Percentiles rank a stretch among this genome's conserved stretches.
These are phyloP conservation scores for Wickerhamomyces pijperi DNA, from an alignment of 805 yeast genomes.

Conservation along the genomic window DNA sequence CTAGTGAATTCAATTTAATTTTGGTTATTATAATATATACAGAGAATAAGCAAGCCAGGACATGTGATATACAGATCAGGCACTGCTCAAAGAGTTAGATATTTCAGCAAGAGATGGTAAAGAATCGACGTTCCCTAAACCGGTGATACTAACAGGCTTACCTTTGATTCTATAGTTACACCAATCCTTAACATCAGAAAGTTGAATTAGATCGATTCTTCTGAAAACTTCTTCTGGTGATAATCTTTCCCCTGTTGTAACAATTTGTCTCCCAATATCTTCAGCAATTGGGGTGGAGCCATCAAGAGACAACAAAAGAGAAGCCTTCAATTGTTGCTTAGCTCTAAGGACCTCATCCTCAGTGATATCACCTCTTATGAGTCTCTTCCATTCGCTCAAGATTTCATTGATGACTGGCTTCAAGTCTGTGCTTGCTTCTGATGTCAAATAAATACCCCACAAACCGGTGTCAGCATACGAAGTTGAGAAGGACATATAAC, in stretches of 20 bases:
- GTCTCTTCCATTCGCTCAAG: constrained; percentile 79
- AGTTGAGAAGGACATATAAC: constrained; percentile 93
- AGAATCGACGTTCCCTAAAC: constrained; percentile 68
- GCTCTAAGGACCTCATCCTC: constrained; percentile 88
- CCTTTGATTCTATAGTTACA: constrained; percentile 70
- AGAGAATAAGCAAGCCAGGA: too few species aligned
- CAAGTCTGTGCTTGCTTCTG: constrained; percentile 52
- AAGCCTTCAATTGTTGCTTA: constrained; percentile 89
- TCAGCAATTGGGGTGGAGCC: constrained; percentile 95
- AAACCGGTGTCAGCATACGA: constrained; percentile 95
- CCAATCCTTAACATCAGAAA: constrained; percentile 76
- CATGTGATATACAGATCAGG: too few species aligned
- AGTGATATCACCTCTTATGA: constrained; percentile 65
- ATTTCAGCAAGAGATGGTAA: constrained; percentile 62
- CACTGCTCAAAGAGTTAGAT: constrained; percentile 24
- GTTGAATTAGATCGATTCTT: constrained; percentile 67
- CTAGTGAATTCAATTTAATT: too few species aligned
- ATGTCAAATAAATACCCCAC: constrained; percentile 93
- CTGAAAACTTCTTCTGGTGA: constrained; percentile 37
- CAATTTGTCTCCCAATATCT: constrained; percentile 94
- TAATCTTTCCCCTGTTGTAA: constrained; percentile 70
- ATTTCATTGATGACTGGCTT: constrained; percentile 64
- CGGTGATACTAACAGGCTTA: constrained; percentile 84
- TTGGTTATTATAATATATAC: too few species aligned
- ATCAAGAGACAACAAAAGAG: constrained; percentile 78